Evolutionary conservation across 495 filamentous ascomycete genomes (phyloP), one percentile per base, ranked within the genome.

Genomic region (Aspergillus kassunensis): DNA sequence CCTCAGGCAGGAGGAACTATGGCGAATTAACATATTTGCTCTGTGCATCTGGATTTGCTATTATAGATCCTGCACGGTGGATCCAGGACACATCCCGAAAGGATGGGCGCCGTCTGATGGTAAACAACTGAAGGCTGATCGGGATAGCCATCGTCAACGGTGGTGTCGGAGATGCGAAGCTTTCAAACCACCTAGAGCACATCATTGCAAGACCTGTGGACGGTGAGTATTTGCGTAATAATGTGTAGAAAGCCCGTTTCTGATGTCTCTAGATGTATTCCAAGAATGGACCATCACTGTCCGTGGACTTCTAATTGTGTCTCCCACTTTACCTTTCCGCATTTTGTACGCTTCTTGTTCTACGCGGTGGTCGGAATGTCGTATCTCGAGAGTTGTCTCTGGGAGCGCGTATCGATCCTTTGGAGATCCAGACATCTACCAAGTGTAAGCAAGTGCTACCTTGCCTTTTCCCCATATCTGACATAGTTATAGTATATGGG

Each of bases 261-360:
- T 44, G 12, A 35, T 33, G 36, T 41, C 45, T 9, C 30, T 49
- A 90, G 86, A 66, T 98, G 93, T 68, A 85, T 97, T 52, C 88
- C 91, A 1, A 91, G 89, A 65, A 97, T 98, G 95, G 93, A 98
- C 74, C 93, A 98, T 69, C 93, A 98, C 71, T 98, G 93, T 62
- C 91, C 93, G 0, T 98, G 93, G 93, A 97, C 91, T 2, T 70
- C 74, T 36, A 97, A 95, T 65, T 98, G 93, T 70, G 90, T 97
- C 36, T 96, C 91, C 2, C 80, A 95, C 64, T 82, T 84, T 46
- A 95, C 91, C 11, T 87, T 92, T 61, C 91, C 91, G 10, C 85
- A 95, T 69, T 96, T 95, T 67, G 64, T 93, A 13, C 91, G 91
- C 44, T 96, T 97, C 68, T 71, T 97, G 19, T 75, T 88, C 63